Conservation (phyloP, 352 stramenopile species). For the Phytophthora rubi region DNA sequence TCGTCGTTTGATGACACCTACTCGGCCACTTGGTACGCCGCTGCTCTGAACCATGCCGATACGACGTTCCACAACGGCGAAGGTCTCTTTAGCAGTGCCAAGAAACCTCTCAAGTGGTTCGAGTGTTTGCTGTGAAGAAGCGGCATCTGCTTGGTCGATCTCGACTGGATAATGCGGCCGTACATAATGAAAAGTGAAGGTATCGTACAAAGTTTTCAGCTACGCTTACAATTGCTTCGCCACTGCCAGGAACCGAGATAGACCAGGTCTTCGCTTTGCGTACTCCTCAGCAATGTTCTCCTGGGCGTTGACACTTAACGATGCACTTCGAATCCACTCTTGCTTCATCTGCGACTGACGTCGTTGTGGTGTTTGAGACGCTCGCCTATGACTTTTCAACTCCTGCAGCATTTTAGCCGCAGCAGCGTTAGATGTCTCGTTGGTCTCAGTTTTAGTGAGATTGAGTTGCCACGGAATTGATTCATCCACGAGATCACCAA, state of each 20-base stretch:
- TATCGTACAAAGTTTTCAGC: neutral
- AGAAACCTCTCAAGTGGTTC: slow-evolving; percentile 75
- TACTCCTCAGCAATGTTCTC: slow-evolving; percentile 13
- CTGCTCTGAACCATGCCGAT: slow-evolving; percentile 63
- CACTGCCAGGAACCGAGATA: slow-evolving; percentile 30
- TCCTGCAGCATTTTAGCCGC: slow-evolving; percentile 11
- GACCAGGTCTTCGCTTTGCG: slow-evolving; percentile 15
- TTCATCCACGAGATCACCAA: slow-evolving; percentile 34
- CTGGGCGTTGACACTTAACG: neutral
- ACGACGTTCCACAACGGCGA: slow-evolving; percentile 71
- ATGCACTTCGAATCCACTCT: slow-evolving; percentile 9
- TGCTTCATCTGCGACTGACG: slow-evolving; percentile 8
- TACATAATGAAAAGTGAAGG: neutral
- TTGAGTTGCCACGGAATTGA: slow-evolving; percentile 16
- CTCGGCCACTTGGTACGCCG: slow-evolving; percentile 50
- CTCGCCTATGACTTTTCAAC: slow-evolving; percentile 8
- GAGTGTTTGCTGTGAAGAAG: slow-evolving; percentile 37
- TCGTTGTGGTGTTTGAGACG: neutral
- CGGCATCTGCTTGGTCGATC: neutral
- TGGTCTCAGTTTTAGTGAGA: neutral
- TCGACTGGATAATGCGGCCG: neutral
- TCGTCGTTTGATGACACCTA: slow-evolving; percentile 47
- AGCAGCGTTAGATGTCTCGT: neutral
- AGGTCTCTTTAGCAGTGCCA: slow-evolving; percentile 48
- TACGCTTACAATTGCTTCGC: slow-evolving; percentile 20